Percentiles rank a stretch among this genome's conserved stretches.
phyloP scores from a whole-genome alignment of 805 yeast genomes.

The Pichia heedii region DNA sequence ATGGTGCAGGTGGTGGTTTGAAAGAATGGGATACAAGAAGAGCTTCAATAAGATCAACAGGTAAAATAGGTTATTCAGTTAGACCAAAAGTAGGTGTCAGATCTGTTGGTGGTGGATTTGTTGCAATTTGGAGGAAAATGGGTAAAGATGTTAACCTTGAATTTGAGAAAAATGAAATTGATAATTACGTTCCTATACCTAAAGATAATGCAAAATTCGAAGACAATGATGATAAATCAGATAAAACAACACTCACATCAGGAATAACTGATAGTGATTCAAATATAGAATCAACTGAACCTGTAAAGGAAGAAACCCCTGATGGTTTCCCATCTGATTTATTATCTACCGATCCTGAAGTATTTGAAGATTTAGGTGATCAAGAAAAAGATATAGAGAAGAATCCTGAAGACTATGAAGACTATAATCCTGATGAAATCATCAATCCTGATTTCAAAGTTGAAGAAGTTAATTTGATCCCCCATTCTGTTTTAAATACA shows the following conservation, averaged over 20 bases:
- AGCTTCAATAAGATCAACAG: slow-evolving; percentile 31
- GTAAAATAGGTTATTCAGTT: slow-evolving; percentile 34
- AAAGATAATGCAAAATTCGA: background rate
- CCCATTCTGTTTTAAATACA: slow-evolving; percentile 9
- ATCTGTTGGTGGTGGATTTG: slow-evolving; percentile 44
- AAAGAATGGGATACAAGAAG: slow-evolving; percentile 43
- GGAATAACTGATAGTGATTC: background rate
- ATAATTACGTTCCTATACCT: slow-evolving; percentile 2
- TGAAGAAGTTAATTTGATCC: slow-evolving; percentile 9
- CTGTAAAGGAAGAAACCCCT: background rate
- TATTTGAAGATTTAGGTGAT: slow-evolving; percentile 1
- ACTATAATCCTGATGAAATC: background rate
- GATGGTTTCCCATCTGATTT: slow-evolving; percentile 3
- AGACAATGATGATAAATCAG: background rate
- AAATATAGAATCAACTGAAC: background rate
- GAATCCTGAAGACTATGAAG: background rate
- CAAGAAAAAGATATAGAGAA: background rate
- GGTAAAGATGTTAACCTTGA: slow-evolving; percentile 7
- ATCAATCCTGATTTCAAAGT: slow-evolving; percentile 4
- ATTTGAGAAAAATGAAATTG: slow-evolving; percentile 7
- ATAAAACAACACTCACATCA: background rate
- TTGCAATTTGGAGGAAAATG: slow-evolving; percentile 33
- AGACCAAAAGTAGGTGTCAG: slow-evolving; percentile 42
- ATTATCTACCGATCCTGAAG: slow-evolving; percentile 7
- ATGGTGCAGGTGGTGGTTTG: slow-evolving; percentile 44